Conservation (phyloP, 139 green algal species). For the Parachlorella kessleri region DNA sequence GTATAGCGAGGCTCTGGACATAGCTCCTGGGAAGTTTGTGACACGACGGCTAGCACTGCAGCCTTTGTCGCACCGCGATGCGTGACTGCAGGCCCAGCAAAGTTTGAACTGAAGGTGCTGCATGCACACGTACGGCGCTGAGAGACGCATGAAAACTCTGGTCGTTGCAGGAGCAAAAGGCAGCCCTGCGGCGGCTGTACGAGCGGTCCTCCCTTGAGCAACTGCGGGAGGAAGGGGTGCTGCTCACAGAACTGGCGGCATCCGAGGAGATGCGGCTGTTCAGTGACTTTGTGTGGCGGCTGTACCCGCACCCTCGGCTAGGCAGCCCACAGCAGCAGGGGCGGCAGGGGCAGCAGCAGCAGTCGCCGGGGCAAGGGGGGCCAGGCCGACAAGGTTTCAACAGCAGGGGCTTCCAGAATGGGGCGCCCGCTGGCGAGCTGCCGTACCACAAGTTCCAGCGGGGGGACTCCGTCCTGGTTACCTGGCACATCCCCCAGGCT, state of each 20-base stretch:
- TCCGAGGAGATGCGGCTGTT: slow-evolving; percentile 14
- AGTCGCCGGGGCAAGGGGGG: background rate
- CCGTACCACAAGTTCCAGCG: slow-evolving; percentile 57
- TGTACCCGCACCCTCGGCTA: background rate
- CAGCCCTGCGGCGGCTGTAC: background rate
- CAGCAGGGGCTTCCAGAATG: background rate
- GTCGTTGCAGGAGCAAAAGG: too few relatives aligned
- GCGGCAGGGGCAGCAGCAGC: background rate
- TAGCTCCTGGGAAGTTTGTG: too few relatives aligned
- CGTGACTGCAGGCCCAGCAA: background rate
- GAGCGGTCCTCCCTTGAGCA: background rate
- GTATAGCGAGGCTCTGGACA: too few relatives aligned
- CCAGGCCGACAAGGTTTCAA: background rate
- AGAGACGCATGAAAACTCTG: too few relatives aligned
- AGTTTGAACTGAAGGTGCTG: too few relatives aligned
- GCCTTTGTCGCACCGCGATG: too few relatives aligned
- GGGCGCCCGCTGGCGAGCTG: slow-evolving; percentile 14
- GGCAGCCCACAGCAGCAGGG: background rate
- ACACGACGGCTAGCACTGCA: too few relatives aligned
- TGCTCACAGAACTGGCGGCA: slow-evolving; percentile 21
- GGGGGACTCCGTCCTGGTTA: slow-evolving; percentile 53
- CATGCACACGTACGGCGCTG: too few relatives aligned
- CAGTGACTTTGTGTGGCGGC: slow-evolving; percentile 38
- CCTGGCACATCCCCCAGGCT: background rate
- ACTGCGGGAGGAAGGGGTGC: slow-evolving; percentile 6